Base-by-base conservation (phyloP, 345 rosid genomes). In the Diplotaxis tenuifolia region DNA sequence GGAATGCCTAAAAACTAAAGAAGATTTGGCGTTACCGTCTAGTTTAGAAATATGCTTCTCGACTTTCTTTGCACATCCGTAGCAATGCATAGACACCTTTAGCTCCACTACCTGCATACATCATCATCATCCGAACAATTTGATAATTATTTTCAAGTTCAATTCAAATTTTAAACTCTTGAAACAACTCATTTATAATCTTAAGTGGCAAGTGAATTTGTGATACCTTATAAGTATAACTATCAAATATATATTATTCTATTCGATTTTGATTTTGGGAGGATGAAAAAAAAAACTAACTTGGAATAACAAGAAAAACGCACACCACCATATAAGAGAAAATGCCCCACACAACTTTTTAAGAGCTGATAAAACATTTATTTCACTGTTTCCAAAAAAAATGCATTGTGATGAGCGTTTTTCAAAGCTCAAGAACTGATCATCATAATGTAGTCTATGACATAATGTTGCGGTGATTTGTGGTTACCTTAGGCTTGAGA, bases 51-150 rank as follows among this genome's bases (percentile, higher is more conserved):
- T 82, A 73, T 93, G 98, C 81, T 90, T 93, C 87, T 90, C 89
- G 21, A 93, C 96, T 80, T 84, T 90, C 76, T 83, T 90, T 4
- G 96, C 96, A 67, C 98, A 93, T n/a, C 96, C 98, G 56, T 81
- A 62, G 80, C 98, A 93, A 79, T 93, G 96, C 89, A 90, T 89
- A 25, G 98, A 87, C 73, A 90, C 98, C 81, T 86, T 83, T 59
- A 90, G 79, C 75, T 88, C 89, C 84, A 90, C 97, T 83, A 82
- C 84, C 97, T 93, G 47, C 83, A 80, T 14, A 76, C 42, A 56
- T 76, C 79, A 52, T 68, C 23, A 28, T 58, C 64, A n/a, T 31
- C 75, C 38, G 29, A 15, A 42, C 61, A 27, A 28, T 55, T 75
- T 49, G 0, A 16, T 25, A 31, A 15, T 7, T 22, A 10, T 54